A percentile compares a stretch with the other conserved stretches of the same genome.
phyloP scores from a whole-genome alignment of 2,329 filamentous ascomycete genomes.

The Botrytis fragariae region DNA sequence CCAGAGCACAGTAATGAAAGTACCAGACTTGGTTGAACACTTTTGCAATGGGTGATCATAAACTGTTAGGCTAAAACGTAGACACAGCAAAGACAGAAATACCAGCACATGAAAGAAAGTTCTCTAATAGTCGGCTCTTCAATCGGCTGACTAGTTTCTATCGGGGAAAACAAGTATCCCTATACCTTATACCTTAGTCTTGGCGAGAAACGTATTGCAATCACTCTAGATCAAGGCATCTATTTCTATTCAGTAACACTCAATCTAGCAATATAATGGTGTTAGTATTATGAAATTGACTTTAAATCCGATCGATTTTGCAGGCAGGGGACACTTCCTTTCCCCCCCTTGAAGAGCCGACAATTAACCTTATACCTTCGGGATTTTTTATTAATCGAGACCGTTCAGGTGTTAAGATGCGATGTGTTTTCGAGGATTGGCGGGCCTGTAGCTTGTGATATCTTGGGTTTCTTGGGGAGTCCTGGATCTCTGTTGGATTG shows the following conservation, averaged over 20 bases:
- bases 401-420: no score
- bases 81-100: not conserved
- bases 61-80: accelerated
- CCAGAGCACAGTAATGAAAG: not conserved
- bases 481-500: accelerated
- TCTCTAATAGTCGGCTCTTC: not conserved
- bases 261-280: not conserved
- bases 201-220: not conserved
- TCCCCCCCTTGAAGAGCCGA: not conserved
- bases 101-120: not conserved
- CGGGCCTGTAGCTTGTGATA: no score
- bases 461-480: no score
- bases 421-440: no score
- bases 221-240: no score
- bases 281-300: not conserved
- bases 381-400: accelerated
- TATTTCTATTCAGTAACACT: no score
- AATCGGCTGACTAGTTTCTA: not conserved
- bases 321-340: no score
- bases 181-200: no score
- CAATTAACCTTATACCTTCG: not conserved
- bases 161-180: not conserved
- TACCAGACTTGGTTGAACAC: not conserved
- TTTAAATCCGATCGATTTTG: not conserved
- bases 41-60: not conserved